Evolutionary conservation across 164 flowering plant genomes (phyloP), one percentile per base, ranked within the genome.

Genomic region (Stephania cephalantha): DNA sequence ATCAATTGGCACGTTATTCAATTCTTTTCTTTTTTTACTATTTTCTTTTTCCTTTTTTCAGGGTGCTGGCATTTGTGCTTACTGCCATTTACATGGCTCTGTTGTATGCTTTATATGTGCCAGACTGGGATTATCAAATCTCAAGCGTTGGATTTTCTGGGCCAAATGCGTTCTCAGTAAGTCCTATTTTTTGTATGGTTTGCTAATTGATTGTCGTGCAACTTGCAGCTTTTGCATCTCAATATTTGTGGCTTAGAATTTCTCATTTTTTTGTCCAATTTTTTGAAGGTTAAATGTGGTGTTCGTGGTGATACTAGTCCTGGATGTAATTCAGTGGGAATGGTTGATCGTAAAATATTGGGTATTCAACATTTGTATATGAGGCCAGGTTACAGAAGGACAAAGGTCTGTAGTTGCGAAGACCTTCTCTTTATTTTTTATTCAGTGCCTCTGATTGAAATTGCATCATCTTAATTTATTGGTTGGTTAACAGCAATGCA

Each of bases 281-380:
- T 15, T 79, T 53, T 58, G 22, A 65, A 88, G 92, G 97, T 90
- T 76, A 87, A 89, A 84, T 92, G 97, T 81, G 93, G 90, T 61
- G 89, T 86, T 13, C 81, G 92, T 13, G 92, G 89, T 55, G 88
- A 89, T 73, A 89, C 91, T 46, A 89, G 89, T 66, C 97, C 97
- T 68, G 92, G 86, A n/a, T 91, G 97, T 73, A 91, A 90, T 86
- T 90, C 87, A 76, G 91, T 82, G 73, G 97, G 92, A 72, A 87
- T 89, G 93, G 82, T 92, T 66, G 95, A 92, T 76, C 91, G 93
- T 12, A 81, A 71, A 72, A 29, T 90, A 68, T 68, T 92, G 70
- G 97, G 97, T 46, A 76, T 88, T 82, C 82, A 83, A 48, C 97
- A 90, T 80, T 73, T 92, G 46, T 89, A 92, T 61, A 77, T 42